Conservation (phyloP, 257 asterid genomes). For the Solanum etuberosum region DNA sequence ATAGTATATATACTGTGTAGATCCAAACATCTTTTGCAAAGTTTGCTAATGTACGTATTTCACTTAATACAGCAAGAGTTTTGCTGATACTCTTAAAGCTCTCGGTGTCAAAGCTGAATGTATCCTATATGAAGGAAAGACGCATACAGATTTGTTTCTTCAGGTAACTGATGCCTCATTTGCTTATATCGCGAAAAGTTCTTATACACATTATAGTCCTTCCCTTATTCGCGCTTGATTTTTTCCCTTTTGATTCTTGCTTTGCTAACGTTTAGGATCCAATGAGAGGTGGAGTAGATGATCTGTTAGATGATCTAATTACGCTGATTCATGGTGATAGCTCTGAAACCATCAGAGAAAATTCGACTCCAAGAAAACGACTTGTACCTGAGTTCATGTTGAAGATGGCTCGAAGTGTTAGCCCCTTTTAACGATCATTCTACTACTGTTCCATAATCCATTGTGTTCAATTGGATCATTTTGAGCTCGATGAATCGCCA, state of each 20-base stretch:
- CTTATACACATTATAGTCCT: background rate
- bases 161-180: constrained; percentile 39
- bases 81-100: constrained; percentile 61
- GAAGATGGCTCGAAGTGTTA: constrained; percentile 46
- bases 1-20: background rate
- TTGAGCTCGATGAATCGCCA: background rate
- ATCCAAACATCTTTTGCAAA: background rate
- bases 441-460: background rate
- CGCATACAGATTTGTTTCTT: constrained; percentile 88
- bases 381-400: constrained; percentile 92
- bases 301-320: constrained; percentile 64
- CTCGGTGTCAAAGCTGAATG: constrained; percentile 76
- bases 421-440: constrained; percentile 46
- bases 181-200: background rate
- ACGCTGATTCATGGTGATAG: constrained; percentile 60
- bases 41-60: background rate
- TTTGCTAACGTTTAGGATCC: constrained; percentile 56
- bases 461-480: background rate
- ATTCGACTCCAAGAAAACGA: constrained; percentile 61
- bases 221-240: background rate
- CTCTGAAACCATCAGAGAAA: constrained; percentile 46
- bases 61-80: constrained; percentile 40
- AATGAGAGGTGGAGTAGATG: constrained; percentile 90
- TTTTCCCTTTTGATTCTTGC: background rate
- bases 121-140: constrained; percentile 79